Evolutionary conservation across 73 alveolate species (phyloP).

Genomic region (Tetrahymena malaccensis): DNA sequence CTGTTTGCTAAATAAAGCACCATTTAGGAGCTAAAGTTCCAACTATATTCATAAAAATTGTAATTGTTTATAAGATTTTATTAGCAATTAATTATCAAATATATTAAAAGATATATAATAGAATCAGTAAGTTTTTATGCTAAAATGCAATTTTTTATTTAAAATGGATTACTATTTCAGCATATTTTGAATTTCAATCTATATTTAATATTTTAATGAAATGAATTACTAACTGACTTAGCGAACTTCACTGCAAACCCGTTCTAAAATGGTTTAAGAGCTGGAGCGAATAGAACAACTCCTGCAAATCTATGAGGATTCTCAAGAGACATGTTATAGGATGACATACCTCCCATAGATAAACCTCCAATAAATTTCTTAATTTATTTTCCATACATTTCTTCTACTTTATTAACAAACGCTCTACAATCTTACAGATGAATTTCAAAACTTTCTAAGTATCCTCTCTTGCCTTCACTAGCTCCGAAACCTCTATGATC

Average conservation of each 20-base stretch:
- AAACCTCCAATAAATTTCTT: slow-evolving; percentile 18
- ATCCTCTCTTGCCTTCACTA: slow-evolving; percentile 36
- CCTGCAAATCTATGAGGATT: slow-evolving; percentile 23
- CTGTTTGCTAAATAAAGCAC: slow-evolving; percentile 6
- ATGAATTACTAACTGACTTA: background rate
- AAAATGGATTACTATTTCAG: background rate
- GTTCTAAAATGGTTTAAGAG: slow-evolving; percentile 1
- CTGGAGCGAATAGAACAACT: slow-evolving; percentile 27
- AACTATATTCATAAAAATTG: background rate
- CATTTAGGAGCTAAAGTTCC: background rate
- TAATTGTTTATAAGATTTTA: background rate
- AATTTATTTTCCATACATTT: slow-evolving; percentile 2
- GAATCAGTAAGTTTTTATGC: background rate
- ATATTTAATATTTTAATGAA: background rate
- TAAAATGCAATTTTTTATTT: no score
- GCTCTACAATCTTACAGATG: slow-evolving; percentile 15
- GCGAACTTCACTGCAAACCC: background rate
- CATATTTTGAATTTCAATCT: no score
- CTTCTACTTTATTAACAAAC: background rate
- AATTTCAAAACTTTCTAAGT: slow-evolving; percentile 17
- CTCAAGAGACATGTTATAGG: slow-evolving; percentile 12
- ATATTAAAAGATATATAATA: background rate
- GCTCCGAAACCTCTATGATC: slow-evolving; percentile 44
- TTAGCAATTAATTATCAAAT: background rate
- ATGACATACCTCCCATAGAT: slow-evolving; percentile 45